Conservation (phyloP, 2,329 filamentous ascomycete species). For the Trichoderma hamatum region DNA sequence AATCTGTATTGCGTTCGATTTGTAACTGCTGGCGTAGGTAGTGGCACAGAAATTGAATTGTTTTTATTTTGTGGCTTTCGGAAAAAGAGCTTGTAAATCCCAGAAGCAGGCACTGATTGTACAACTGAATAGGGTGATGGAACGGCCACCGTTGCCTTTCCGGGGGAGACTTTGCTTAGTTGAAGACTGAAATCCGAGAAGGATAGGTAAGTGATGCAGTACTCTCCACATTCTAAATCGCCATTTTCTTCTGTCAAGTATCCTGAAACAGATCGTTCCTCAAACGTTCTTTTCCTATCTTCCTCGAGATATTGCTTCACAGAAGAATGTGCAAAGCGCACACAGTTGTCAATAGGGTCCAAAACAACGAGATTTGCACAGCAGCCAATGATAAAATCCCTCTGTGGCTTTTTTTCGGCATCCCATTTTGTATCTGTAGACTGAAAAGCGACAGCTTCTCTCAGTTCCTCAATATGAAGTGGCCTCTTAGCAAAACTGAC, state of each 20-base stretch:
- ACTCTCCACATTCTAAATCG: neutral
- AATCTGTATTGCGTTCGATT: neutral
- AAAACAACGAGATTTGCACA: neutral
- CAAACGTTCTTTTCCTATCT: neutral
- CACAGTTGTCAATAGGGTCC: neutral
- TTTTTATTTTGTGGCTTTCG: neutral
- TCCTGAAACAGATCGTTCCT: neutral
- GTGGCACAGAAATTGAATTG: neutral
- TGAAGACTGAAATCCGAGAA: constrained; percentile 1
- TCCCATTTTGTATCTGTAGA: neutral
- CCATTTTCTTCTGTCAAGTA: neutral
- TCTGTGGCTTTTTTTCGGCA: neutral
- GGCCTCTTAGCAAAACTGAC: neutral
- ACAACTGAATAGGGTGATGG: neutral
- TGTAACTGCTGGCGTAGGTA: neutral
- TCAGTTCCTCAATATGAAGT: neutral
- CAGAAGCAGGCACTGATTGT: neutral
- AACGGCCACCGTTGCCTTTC: neutral
- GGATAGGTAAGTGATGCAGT: neutral
- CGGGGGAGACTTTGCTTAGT: neutral
- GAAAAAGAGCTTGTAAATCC: neutral
- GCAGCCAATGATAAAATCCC: neutral
- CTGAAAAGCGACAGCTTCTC: neutral
- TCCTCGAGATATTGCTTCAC: constrained; percentile 1
- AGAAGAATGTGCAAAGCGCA: neutral